A percentile compares a stretch with the other conserved stretches of the same genome.
phyloP scores from a whole-genome alignment of 1,139 yeast species.

The Geotrichum bryndzae region DNA sequence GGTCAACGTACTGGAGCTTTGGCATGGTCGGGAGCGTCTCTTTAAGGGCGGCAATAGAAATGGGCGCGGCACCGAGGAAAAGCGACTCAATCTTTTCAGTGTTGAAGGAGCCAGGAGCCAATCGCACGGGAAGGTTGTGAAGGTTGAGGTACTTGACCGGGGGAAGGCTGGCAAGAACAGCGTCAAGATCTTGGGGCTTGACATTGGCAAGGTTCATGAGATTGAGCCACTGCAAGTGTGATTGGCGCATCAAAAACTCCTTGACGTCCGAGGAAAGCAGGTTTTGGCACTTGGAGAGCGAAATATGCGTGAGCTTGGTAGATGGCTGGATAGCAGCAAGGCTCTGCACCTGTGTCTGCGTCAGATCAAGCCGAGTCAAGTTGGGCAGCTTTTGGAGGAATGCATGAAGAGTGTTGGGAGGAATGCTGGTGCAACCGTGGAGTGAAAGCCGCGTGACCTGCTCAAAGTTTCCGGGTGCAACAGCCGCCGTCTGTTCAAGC shows the following conservation, averaged over 20 bases:
- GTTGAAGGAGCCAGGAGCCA: constrained; percentile 46
- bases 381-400: constrained; percentile 54
- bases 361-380: constrained; percentile 66
- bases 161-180: constrained; percentile 41
- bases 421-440: constrained; percentile 82
- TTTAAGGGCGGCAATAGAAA: constrained; percentile 47
- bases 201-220: constrained; percentile 61
- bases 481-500: constrained; percentile 1
- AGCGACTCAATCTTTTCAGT: constrained; percentile 50
- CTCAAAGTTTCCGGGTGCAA: constrained; percentile 17
- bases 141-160: constrained; percentile 55
- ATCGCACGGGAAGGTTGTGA: constrained; percentile 65
- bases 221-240: constrained; percentile 62
- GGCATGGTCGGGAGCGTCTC: constrained; percentile 41
- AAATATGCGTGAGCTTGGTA: constrained; percentile 65
- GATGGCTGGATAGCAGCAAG: constrained; percentile 47
- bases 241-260: constrained; percentile 64
- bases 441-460: constrained; percentile 56
- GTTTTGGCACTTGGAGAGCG: constrained; percentile 72
- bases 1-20: constrained; percentile 41
- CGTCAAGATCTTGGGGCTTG: constrained; percentile 40
- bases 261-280: constrained; percentile 69
- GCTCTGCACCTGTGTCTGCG: constrained; percentile 72
- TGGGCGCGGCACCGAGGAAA: constrained; percentile 52
- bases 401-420: constrained; percentile 49